Evolutionary conservation across 441 rosid species (phyloP).

Genomic region (Eutrema salsugineum): DNA sequence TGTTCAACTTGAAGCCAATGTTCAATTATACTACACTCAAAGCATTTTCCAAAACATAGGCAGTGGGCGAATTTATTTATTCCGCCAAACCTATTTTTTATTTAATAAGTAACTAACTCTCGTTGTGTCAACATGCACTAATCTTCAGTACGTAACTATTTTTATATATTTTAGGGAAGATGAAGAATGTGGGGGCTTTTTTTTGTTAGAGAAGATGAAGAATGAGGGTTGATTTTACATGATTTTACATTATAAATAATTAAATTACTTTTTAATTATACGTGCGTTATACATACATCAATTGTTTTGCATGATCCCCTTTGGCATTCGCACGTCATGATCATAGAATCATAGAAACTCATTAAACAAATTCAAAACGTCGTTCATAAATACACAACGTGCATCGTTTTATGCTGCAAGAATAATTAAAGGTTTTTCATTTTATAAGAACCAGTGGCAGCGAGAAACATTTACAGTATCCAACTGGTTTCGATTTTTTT

Average conservation of each 20-base stretch:
- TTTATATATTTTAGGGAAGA: not conserved
- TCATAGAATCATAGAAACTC: not conserved
- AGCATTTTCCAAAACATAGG: not conserved
- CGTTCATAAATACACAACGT: not conserved
- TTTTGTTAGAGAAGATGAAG: not conserved
- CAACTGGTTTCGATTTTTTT: no score
- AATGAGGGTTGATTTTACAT: not conserved
- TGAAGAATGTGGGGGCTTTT: not conserved
- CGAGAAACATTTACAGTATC: no score
- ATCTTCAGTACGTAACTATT: not conserved
- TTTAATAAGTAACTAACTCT: not conserved
- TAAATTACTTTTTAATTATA: not conserved
- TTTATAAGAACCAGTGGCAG: not conserved
- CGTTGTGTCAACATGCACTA: not conserved
- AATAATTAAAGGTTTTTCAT: not conserved
- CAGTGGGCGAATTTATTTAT: not conserved
- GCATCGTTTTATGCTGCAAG: not conserved
- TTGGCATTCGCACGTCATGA: not conserved
- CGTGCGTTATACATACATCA: not conserved
- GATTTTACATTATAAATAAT: no score
- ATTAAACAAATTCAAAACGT: not conserved
- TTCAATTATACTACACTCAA: not conserved
- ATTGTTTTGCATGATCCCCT: slow-evolving; percentile 4
- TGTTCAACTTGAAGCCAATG: not conserved
- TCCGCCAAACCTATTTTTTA: not conserved